Evolutionary conservation across 164 flowering plant species (phyloP).

Genomic region (Warburgia ugandensis): DNA sequence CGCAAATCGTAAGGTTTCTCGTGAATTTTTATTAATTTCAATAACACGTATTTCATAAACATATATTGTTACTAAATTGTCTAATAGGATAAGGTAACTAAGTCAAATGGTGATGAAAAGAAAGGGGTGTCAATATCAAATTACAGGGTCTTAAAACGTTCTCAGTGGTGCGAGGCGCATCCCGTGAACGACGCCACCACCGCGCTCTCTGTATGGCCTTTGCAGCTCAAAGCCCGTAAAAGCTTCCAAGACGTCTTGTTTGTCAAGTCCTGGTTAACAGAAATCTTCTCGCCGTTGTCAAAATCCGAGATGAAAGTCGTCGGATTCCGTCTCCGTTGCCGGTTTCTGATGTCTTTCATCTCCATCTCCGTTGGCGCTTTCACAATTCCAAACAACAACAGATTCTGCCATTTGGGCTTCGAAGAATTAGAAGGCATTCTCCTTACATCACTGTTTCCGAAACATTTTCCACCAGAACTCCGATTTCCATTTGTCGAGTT

Average conservation of each 20-base stretch:
- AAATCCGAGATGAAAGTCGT: neutral
- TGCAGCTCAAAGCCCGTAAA: conserved; percentile 52
- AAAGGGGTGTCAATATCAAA: too few species aligned
- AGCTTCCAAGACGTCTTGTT: conserved; percentile 31
- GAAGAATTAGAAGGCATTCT: neutral
- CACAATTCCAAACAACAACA: conserved; percentile 36
- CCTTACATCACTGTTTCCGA: neutral
- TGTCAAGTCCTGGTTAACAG: conserved; percentile 7
- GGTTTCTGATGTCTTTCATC: conserved; percentile 47
- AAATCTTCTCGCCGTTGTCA: neutral
- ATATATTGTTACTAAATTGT: neutral
- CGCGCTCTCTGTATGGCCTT: conserved; percentile 20
- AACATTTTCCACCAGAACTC: neutral
- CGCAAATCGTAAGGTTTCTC: conserved; percentile 1
- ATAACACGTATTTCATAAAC: neutral
- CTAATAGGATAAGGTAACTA: too few species aligned
- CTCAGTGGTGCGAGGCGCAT: neutral
- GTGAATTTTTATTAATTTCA: neutral
- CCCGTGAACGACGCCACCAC: neutral
- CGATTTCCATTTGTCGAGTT: neutral
- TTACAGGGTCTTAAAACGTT: neutral
- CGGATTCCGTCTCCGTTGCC: conserved; percentile 41
- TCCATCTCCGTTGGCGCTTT: conserved; percentile 48
- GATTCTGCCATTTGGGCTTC: conserved; percentile 7
- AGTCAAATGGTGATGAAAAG: too few species aligned